Evolutionary conservation across 176 grass and related monocot genomes (phyloP), one percentile per base, ranked within the genome.

Genomic region (Carex parvula): DNA sequence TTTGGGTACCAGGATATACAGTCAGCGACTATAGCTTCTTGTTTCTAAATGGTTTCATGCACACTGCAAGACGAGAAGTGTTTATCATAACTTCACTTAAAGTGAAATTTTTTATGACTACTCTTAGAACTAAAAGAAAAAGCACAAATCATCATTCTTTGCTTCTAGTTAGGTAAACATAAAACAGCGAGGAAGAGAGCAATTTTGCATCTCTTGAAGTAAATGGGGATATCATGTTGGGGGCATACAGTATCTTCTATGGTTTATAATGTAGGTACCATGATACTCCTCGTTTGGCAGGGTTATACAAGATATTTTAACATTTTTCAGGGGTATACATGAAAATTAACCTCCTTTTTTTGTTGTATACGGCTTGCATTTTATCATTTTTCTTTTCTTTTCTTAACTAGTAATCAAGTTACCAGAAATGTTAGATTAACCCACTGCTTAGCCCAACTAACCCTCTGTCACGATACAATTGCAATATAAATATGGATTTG

Each of bases 41-140:
- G 48, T 53, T 55, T 76, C 46, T 46, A 72, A 72, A 72, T 44
- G n/a, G 68, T 46, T 71, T 21, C 44, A 74, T 74, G n/a, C 44
- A 21, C n/a, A 50, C 70, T 21, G 42, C 13, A 52, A 52, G 39
- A 73, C 70, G 21, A 52, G 64, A 68, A 50, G 5, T 11, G 6
- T 11, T 14, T 74, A 52, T 52, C 20, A 53, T 26, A 29, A 54
- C 21, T 75, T 15, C 21, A 16, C 21, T 8, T 54, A 55, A 62
- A 22, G 9, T 8, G 2, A 7, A 74, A 16, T 15, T 24, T 26
- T 50, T 76, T 4, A 55, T 13, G 13, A 50, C 14, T 77, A 16
- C 70, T 53, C n/a, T 6, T 22, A 73, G 10, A 52, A 50, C 9
- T 73, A 3, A 21, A 50, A 14, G 17, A 60, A 60, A 50, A 60